Base-by-base conservation (phyloP, 257 asterid genomes). In the Solanum dulcamara region DNA sequence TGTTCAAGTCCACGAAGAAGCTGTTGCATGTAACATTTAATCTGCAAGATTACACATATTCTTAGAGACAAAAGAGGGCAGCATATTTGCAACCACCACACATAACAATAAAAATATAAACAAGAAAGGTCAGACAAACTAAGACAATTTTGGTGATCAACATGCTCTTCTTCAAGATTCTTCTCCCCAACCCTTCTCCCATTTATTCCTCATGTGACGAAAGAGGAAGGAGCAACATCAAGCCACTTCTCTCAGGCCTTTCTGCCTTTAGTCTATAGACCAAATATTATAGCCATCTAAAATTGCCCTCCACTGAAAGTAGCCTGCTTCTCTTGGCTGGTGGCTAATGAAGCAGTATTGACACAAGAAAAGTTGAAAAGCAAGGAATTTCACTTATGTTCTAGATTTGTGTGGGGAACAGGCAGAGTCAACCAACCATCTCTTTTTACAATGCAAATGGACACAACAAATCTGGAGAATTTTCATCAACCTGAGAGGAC, bases 11-110 rank as follows among this genome's bases (percentile, higher is more conserved):
- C 98, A 26, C 88, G 88, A 83, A 96, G 88, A 88, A 96, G 93
- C 88, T 96, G 99, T 85, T 89, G 94, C 94, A 96, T 91, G 93
- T 90, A 96, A 91, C 99, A 96, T 87, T 96, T 96, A 75, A 96
- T 93, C 98, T 96, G 95, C 89, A 79, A 28, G 26, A 48, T 48
- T 3, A 28, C 44, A 48, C 35, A 50, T 32, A 9, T 17, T 18
- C 48, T 79, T 46, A 46, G 24, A 79, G 30, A 28, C 15, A 28
- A 70, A 70, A 70, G 30, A 20, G 48, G 48, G 48, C 17, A 15
- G 48, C 15, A 70, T 22, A 35, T 35, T 70, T 30, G 83, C 18
- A 10, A 79, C 66, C 44, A 50, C 17, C 83, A 30, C 14, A 18
- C 26, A 32, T 4, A 79, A 48, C 44, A 33, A 48, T 33, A 79